Evolutionary conservation across 1,139 yeast species (phyloP), one percentile per base, ranked within the genome.

Genomic region (Yamadazyma pseudoaaseri): DNA sequence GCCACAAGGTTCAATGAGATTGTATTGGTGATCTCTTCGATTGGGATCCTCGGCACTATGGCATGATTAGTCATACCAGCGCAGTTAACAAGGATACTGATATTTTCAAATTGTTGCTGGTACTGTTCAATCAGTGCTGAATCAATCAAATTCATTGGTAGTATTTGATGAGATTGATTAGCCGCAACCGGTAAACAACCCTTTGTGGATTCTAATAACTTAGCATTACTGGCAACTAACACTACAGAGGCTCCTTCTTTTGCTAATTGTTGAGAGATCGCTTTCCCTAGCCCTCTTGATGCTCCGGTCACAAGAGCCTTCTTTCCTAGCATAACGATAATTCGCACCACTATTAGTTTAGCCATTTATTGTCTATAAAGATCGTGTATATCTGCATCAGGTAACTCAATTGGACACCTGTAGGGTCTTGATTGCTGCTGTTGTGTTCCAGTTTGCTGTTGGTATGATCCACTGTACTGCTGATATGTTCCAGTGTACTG

Each of bases 221-320:
- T 49, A 25, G 56, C 59, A 37, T 74, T 67, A 26, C 94, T 59
- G 0, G 95, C 80, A 6, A 86, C 47, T 12, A 86, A 56, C 0
- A 85, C 68, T 9, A 86, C 67, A 12, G 73, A 69, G 16, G 82
- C 74, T 1, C 96, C 96, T 28, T 71, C 54, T 0, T 47, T 32
- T 0, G 95, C 81, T 21, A 90, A 62, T 33, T 54, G 58, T 26
- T 58, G 50, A 0, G 92, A 81, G 12, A 90, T 73, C 0, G 80
- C 79, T 5, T 70, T 61, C 0, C 98, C 98, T 18, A 90, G 67
- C 0, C 97, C 97, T 44, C 78, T 64, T 0, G 96, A 85, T 0
- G 87, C 96, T 0, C 98, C 98, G 0, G 97, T 89, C 1, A 90
- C 60, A 4, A 83, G 45, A 0, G 86, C 89, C 22, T 63, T 68